phyloP scores from a whole-genome alignment of 2,329 filamentous ascomycete species.

The Colletotrichum costaricense region DNA sequence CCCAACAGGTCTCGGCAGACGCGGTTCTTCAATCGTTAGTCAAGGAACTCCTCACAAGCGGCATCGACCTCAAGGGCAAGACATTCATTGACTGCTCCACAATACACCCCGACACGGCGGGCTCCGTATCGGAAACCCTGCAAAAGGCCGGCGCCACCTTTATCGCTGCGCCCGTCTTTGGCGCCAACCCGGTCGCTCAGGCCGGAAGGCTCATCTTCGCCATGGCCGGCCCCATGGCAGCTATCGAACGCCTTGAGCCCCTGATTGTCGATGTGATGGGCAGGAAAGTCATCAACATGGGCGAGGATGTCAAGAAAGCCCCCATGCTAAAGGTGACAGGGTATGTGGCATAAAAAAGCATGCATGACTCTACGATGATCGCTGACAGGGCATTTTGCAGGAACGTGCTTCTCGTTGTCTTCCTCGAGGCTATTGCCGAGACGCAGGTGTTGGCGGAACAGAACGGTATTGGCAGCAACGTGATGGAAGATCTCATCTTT shows the following conservation, averaged over 20 bases:
- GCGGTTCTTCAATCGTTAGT: slow-evolving; percentile 48
- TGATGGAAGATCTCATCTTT: slow-evolving; percentile 56
- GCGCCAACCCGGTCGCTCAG: slow-evolving; percentile 58
- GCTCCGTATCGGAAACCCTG: slow-evolving; percentile 43
- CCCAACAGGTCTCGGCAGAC: slow-evolving; percentile 45
- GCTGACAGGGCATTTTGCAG: slow-evolving; percentile 37
- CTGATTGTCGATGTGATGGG: slow-evolving; percentile 55
- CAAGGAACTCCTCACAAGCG: slow-evolving; percentile 40
- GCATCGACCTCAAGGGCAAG: slow-evolving; percentile 46
- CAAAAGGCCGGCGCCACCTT: slow-evolving; percentile 47
- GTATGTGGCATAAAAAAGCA: slow-evolving; percentile 39
- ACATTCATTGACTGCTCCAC: slow-evolving; percentile 61
- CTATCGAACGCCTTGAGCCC: slow-evolving; percentile 49
- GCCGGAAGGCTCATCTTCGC: slow-evolving; percentile 58
- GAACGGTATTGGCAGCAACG: slow-evolving; percentile 50
- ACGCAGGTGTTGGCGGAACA: slow-evolving; percentile 62
- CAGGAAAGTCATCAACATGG: slow-evolving; percentile 54
- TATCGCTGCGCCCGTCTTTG: slow-evolving; percentile 61
- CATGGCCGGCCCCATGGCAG: slow-evolving; percentile 51
- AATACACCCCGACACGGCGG: slow-evolving; percentile 57
- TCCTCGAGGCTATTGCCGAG: slow-evolving; percentile 60
- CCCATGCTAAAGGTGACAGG: slow-evolving; percentile 60
- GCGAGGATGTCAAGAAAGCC: slow-evolving; percentile 54
- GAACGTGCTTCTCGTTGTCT: slow-evolving; percentile 59
- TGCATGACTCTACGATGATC: too few relatives aligned